These are phyloP conservation scores for Fraxinus nigra DNA, from an alignment of 305 asterid genomes.

Conservation along the genomic window DNA sequence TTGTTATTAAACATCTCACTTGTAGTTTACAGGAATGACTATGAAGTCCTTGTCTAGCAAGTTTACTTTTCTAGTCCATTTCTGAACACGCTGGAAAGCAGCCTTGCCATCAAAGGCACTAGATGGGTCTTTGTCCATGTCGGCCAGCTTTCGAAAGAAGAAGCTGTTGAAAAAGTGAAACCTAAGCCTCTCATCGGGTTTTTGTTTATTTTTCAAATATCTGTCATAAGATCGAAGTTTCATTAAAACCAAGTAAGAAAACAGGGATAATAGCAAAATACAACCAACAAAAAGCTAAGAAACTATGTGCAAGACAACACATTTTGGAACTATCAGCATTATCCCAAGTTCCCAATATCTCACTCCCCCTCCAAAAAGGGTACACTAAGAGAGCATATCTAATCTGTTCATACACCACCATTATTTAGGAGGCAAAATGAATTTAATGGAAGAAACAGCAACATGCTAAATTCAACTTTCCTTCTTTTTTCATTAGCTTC, in stretches of 20 bases:
- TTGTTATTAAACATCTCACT: conserved; percentile 46
- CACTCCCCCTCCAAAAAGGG: conserved; percentile 2
- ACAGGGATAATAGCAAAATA: not conserved
- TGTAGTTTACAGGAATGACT: conserved; percentile 84
- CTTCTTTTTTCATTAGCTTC: not conserved
- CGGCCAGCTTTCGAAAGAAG: conserved; percentile 95
- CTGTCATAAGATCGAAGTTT: conserved; percentile 45
- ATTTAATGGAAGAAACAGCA: conserved; percentile 16
- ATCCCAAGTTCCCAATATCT: not conserved
- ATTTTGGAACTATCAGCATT: not conserved
- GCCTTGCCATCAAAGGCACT: conserved; percentile 83
- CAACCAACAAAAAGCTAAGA: conserved; percentile 21
- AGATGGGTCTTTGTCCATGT: conserved; percentile 92
- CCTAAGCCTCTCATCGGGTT: conserved; percentile 48
- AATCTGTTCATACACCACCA: conserved; percentile 1
- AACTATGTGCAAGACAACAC: conserved; percentile 13
- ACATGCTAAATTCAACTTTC: not conserved
- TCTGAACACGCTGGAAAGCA: conserved; percentile 92
- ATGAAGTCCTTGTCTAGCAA: conserved; percentile 85
- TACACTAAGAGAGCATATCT: conserved; percentile 1
- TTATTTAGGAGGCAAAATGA: conserved; percentile 13
- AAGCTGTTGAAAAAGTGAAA: conserved; percentile 95
- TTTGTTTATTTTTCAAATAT: conserved; percentile 63
- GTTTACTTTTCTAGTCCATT: conserved; percentile 96
- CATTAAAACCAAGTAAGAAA: conserved; percentile 19